Percentiles rank a stretch among this genome's conserved stretches.
phyloP scores from a whole-genome alignment of 257 asterid species.

The Solanum virginianum region DNA sequence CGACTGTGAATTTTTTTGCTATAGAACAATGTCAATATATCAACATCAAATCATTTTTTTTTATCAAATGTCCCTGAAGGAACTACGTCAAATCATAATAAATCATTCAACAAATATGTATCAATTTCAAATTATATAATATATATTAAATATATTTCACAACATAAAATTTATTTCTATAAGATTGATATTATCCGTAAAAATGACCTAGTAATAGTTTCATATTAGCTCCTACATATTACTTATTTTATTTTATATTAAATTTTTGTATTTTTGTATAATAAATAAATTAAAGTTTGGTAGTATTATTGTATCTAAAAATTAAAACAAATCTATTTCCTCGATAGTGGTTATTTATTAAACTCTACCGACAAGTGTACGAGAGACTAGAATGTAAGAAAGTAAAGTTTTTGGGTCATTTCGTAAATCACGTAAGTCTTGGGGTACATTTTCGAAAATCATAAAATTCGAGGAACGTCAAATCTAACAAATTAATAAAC shows the following conservation, averaged over 20 bases:
- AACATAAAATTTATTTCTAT: no score
- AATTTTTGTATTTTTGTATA: not conserved
- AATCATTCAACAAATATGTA: not conserved
- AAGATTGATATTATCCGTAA: no score
- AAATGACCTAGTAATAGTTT: not conserved
- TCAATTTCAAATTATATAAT: not conserved
- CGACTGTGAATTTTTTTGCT: no score
- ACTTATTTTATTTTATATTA: no score
- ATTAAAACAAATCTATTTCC: not conserved
- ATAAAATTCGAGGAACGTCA: not conserved
- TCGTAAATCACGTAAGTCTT: not conserved
- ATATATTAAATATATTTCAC: no score
- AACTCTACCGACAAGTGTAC: not conserved
- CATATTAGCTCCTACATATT: not conserved
- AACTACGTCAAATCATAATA: not conserved
- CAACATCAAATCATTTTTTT: not conserved
- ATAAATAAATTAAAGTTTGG: not conserved
- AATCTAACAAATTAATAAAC: not conserved
- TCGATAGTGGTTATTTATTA: not conserved
- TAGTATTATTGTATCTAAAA: not conserved
- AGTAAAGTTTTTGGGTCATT: not conserved
- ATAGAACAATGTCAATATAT: no score
- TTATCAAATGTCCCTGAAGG: no score
- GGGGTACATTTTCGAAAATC: not conserved
- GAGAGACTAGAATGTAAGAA: not conserved